Evolutionary conservation across 2,329 filamentous ascomycete genomes (phyloP).

Genomic region (Lizonia empirigonia): DNA sequence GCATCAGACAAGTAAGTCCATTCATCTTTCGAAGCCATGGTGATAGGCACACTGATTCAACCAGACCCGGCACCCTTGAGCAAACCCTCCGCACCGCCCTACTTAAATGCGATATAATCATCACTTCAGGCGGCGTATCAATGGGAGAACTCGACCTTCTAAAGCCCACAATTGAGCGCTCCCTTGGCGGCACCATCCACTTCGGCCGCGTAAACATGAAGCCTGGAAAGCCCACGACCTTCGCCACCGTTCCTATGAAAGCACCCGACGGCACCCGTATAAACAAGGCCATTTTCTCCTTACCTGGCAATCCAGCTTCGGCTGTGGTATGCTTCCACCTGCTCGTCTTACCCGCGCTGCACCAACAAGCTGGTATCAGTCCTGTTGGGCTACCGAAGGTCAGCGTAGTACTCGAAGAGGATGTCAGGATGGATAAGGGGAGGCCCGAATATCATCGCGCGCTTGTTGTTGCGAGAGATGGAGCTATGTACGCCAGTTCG

Average conservation of each 20-base stretch:
- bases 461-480: slow-evolving; percentile 69
- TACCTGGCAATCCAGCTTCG: slow-evolving; percentile 93
- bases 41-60: slow-evolving; percentile 25
- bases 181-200: slow-evolving; percentile 88
- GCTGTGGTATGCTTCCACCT: slow-evolving; percentile 92
- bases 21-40: slow-evolving; percentile 17
- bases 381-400: slow-evolving; percentile 74
- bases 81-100: slow-evolving; percentile 76
- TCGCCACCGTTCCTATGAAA: slow-evolving; percentile 80
- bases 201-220: slow-evolving; percentile 98
- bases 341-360: slow-evolving; percentile 87
- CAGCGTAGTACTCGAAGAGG: slow-evolving; percentile 72
- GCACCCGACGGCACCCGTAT: slow-evolving; percentile 54
- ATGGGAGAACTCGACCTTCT: slow-evolving; percentile 98
- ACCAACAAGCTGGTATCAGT: slow-evolving; percentile 72
- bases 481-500: slow-evolving; percentile 73
- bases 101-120: slow-evolving; percentile 75
- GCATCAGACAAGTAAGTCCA: slow-evolving; percentile 67
- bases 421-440: slow-evolving; percentile 74
- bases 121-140: slow-evolving; percentile 92
- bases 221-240: slow-evolving; percentile 96
- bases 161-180: slow-evolving; percentile 92
- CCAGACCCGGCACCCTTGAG: slow-evolving; percentile 72
- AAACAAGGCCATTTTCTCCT: slow-evolving; percentile 78
- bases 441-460: slow-evolving; percentile 92